Evolutionary conservation across 345 rosid genomes (phyloP).

Genomic region (Arabidopsis thaliana): TAIR10.1 NC_003076.8:24873501-24874000

Average conservation of each 20-base stretch:
- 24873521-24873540: neutral
- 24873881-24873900: conserved; percentile 19
- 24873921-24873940: neutral
- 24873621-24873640: neutral
- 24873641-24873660: conserved; percentile 22
- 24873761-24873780: neutral
- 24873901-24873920: neutral
- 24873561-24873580: conserved; percentile 7
- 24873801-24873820: neutral
- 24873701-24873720: neutral
- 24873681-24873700: neutral
- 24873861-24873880: neutral
- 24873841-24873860: neutral
- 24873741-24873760: neutral
- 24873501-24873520: neutral
- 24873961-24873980: neutral
- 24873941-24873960: neutral
- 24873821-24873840: neutral
- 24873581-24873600: neutral
- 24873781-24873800: conserved; percentile 6
- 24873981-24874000: neutral
- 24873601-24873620: neutral
- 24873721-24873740: neutral
- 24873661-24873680: conserved; percentile 9
- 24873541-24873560: conserved; percentile 18